phyloP scores from a whole-genome alignment of 225 moss, liverwort and hornwort genomes.

The Bryum argenteum region DNA sequence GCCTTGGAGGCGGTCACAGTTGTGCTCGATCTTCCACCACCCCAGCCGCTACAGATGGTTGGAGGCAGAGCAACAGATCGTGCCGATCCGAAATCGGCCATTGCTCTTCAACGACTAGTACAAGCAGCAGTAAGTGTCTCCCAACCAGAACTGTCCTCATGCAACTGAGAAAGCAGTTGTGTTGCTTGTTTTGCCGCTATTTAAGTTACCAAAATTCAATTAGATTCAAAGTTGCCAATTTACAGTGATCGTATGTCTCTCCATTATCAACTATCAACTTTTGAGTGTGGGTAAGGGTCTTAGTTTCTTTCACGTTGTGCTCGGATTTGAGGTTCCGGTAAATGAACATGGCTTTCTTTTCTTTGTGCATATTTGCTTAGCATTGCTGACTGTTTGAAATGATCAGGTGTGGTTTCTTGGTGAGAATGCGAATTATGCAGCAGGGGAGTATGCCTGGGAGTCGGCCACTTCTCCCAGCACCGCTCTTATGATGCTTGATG shows the following conservation, averaged over 20 bases:
- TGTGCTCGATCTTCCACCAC: constrained; percentile 97
- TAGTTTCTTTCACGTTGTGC: background rate
- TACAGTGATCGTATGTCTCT: constrained; percentile 1
- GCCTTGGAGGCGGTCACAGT: constrained; percentile 98
- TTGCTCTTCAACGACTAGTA: constrained; percentile 91
- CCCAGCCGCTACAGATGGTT: constrained; percentile 77
- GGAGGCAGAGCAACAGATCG: constrained; percentile 82
- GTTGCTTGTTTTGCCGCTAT: background rate
- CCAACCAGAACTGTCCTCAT: constrained; percentile 13
- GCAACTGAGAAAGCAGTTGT: constrained; percentile 1
- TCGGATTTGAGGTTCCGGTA: constrained; percentile 5
- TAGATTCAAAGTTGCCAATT: background rate
- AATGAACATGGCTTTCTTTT: constrained; percentile 1
- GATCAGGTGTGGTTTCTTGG: constrained; percentile 98
- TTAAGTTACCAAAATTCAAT: background rate
- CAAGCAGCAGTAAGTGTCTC: constrained; percentile 83
- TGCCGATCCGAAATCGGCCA: constrained; percentile 91
- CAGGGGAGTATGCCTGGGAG: constrained; percentile 99
- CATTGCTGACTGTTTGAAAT: constrained; percentile 32
- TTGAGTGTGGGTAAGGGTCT: background rate
- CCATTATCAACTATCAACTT: background rate
- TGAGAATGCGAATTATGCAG: constrained; percentile 99
- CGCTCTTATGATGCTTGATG: constrained; percentile 97
- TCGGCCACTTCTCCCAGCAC: constrained; percentile 94
- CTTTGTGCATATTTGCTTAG: constrained; percentile 20